Evolutionary conservation across 176 grass and related monocot genomes (phyloP).

Genomic region (Musa troglodytarum): DNA sequence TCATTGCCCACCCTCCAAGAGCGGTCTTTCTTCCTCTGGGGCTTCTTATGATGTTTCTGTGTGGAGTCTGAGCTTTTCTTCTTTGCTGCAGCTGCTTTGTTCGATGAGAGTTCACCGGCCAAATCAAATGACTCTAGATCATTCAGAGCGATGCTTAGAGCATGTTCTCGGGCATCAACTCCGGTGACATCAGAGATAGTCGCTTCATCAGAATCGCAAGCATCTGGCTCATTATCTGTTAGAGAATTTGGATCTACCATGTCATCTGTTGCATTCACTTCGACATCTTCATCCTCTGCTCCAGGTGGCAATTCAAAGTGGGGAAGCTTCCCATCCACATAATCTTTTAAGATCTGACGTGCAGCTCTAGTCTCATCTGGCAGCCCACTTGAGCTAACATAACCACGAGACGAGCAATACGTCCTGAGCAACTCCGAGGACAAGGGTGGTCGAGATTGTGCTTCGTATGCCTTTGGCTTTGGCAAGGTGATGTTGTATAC

Average conservation of each 20-base stretch:
- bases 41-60: conserved; percentile 49
- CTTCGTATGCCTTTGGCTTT: conserved; percentile 60
- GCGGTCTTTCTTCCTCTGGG: conserved; percentile 68
- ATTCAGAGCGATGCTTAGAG: conserved; percentile 32
- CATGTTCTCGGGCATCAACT: conserved; percentile 5
- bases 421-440: conserved; percentile 57
- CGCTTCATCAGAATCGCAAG: not conserved
- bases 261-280: not conserved
- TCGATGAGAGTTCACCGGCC: conserved; percentile 4
- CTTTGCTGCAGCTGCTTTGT: conserved; percentile 12
- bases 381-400: conserved; percentile 61
- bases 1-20: conserved; percentile 51
- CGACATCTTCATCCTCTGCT: not conserved
- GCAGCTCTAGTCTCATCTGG: conserved; percentile 78
- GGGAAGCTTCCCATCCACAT: conserved; percentile 82
- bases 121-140: conserved; percentile 59
- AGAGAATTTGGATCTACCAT: conserved; percentile 13
- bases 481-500: conserved; percentile 72
- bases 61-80: conserved; percentile 34
- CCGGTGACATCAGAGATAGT: not conserved
- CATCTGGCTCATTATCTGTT: conserved; percentile 16
- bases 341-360: conserved; percentile 84
- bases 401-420: conserved; percentile 71
- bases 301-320: conserved; percentile 77
- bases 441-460: conserved; percentile 45